phyloP scores from a whole-genome alignment of 164 flowering plant species.

The Vitis labrusca region DNA sequence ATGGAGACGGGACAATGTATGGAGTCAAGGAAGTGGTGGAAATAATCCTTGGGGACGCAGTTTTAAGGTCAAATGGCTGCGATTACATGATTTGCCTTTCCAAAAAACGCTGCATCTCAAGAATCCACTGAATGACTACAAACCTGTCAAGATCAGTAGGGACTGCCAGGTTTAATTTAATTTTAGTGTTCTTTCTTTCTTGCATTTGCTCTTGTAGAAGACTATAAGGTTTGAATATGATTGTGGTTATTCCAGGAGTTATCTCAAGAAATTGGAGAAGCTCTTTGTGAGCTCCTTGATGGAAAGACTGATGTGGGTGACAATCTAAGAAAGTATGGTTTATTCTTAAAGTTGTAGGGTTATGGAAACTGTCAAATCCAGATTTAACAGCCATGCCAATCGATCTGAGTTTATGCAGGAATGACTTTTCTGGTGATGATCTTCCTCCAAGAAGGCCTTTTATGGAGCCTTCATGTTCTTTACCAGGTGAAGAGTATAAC shows the following conservation, averaged over 20 bases:
- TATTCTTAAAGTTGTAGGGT: slow-evolving; percentile 4
- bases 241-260: slow-evolving; percentile 56
- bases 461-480: slow-evolving; percentile 34
- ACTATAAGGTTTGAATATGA: slow-evolving; percentile 2
- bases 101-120: slow-evolving; percentile 88
- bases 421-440: slow-evolving; percentile 30
- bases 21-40: slow-evolving; percentile 72
- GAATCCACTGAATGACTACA: slow-evolving; percentile 85
- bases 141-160: slow-evolving; percentile 93
- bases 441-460: slow-evolving; percentile 40
- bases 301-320: slow-evolving; percentile 39
- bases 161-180: slow-evolving; percentile 76
- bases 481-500: slow-evolving; percentile 46
- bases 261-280: slow-evolving; percentile 77
- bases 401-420: slow-evolving; percentile 20
- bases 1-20: slow-evolving; percentile 81
- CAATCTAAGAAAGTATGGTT: slow-evolving; percentile 43
- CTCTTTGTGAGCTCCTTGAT: slow-evolving; percentile 86
- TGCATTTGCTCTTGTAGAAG: too few relatives aligned
- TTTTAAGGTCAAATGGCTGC: slow-evolving; percentile 87
- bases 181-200: slow-evolving; percentile 4
- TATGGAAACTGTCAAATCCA: slow-evolving; percentile 1
- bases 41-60: slow-evolving; percentile 85
- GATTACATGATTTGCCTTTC: slow-evolving; percentile 68
- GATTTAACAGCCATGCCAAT: slow-evolving; percentile 4